Evolutionary conservation across 352 stramenopile genomes (phyloP).

Genomic region (Phytophthora multivora): DNA sequence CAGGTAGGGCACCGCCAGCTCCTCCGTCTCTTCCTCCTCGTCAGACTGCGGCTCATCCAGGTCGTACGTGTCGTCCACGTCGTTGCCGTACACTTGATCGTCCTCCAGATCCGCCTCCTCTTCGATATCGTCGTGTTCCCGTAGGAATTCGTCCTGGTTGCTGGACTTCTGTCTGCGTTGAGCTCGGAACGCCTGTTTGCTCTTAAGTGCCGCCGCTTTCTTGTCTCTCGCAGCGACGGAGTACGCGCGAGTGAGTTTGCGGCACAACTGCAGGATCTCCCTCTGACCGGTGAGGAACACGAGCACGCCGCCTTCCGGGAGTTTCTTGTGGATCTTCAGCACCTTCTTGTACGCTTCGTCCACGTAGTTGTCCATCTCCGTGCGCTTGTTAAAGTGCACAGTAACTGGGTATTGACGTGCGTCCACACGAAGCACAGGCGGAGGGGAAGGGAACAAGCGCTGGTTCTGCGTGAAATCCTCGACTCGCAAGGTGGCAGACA

Average conservation of each 20-base stretch:
- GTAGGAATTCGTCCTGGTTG: conserved; percentile 55
- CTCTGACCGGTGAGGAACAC: conserved; percentile 98
- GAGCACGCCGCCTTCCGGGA: conserved; percentile 96
- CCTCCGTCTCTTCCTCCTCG: conserved; percentile 79
- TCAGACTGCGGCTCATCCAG: conserved; percentile 43
- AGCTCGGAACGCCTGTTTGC: conserved; percentile 27
- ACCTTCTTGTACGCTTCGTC: conserved; percentile 95
- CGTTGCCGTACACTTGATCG: conserved; percentile 57
- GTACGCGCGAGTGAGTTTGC: conserved; percentile 67
- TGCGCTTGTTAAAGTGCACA: conserved; percentile 98
- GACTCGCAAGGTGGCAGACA: conserved; percentile 98
- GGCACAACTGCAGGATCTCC: conserved; percentile 94
- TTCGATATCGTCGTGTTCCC: conserved; percentile 85
- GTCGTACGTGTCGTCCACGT: conserved; percentile 55
- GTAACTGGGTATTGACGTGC: conserved; percentile 97
- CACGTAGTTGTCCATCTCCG: conserved; percentile 97
- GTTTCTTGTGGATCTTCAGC: conserved; percentile 97
- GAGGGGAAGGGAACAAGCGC: conserved; percentile 91
- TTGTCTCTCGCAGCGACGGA: conserved; percentile 43
- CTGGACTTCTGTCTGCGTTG: conserved; percentile 21
- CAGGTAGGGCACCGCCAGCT: conserved; percentile 73
- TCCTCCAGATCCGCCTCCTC: conserved; percentile 81
- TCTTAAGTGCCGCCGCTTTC: conserved; percentile 32
- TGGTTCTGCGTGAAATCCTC: conserved; percentile 97
- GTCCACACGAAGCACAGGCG: conserved; percentile 94